phyloP scores from a whole-genome alignment of 352 stramenopile genomes.

The Phytophthora syringae region DNA sequence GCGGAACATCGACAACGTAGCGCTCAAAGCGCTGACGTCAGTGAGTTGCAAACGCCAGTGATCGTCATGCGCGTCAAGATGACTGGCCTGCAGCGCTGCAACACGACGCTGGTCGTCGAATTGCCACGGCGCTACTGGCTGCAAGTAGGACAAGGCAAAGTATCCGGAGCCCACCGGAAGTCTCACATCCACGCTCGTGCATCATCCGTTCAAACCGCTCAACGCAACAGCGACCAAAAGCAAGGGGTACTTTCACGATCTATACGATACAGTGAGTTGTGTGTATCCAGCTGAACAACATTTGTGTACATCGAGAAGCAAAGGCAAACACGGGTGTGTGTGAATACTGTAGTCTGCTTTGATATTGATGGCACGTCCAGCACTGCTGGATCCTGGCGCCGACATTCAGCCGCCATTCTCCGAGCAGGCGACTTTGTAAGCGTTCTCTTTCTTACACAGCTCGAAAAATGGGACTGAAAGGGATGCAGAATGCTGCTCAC shows the following conservation, averaged over 20 bases:
- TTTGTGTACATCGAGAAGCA: slow-evolving; percentile 29
- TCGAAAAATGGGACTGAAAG: slow-evolving; percentile 30
- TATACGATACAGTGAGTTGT: too few relatives aligned
- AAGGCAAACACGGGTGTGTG: slow-evolving; percentile 24
- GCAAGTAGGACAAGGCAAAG: background rate
- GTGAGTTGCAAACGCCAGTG: slow-evolving; percentile 6
- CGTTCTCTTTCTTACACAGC: slow-evolving; percentile 45
- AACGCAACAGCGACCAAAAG: background rate
- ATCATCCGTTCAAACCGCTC: background rate
- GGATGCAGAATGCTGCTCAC: slow-evolving; percentile 12
- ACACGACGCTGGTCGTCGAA: slow-evolving; percentile 4
- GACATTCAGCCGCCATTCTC: slow-evolving; percentile 18
- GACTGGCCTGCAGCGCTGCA: slow-evolving; percentile 15
- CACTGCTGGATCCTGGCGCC: slow-evolving; percentile 12
- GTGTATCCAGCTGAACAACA: slow-evolving; percentile 66
- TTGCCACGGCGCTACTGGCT: background rate
- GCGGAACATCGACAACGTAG: slow-evolving; percentile 32
- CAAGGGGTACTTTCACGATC: background rate
- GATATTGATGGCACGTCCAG: slow-evolving; percentile 31
- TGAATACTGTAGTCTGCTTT: slow-evolving; percentile 38
- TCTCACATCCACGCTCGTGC: background rate
- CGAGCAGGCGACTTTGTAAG: slow-evolving; percentile 38
- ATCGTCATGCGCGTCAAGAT: slow-evolving; percentile 15
- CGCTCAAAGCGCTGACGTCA: slow-evolving; percentile 22
- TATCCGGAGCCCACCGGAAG: background rate